A percentile compares a stretch with the other conserved stretches of the same genome.
Conservation (phyloP, 768 basidiomycete species). For the Boletus rufocinnamomeus region DNA sequence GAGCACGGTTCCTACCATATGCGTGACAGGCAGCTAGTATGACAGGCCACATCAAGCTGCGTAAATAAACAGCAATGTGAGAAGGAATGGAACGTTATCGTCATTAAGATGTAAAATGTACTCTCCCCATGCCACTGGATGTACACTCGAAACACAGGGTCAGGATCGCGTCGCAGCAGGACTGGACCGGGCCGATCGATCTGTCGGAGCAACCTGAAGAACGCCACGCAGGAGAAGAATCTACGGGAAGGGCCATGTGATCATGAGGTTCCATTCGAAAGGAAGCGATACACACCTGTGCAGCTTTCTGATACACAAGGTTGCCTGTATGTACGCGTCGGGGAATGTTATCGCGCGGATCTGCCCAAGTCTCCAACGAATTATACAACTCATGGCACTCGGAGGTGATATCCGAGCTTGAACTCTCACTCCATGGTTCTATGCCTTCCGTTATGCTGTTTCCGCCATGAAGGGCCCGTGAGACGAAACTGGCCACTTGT, state of each 20-base stretch:
- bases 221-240: constrained; percentile 38
- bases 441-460: constrained; percentile 15
- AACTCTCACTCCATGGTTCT: constrained; percentile 12
- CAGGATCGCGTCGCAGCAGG: constrained; percentile 30
- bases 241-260: constrained; percentile 26
- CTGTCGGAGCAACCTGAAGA: constrained; percentile 28
- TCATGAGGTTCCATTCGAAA: constrained; percentile 22
- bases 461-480: constrained; percentile 38
- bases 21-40: constrained; percentile 34
- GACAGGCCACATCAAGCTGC: constrained; percentile 36
- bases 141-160: constrained; percentile 34
- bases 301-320: constrained; percentile 37
- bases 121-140: constrained; percentile 33
- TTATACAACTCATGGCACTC: constrained; percentile 28
- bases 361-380: constrained; percentile 29
- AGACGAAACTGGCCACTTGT: constrained; percentile 26
- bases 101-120: constrained; percentile 27
- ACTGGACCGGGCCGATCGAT: constrained; percentile 35
- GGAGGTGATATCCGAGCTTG: constrained; percentile 21
- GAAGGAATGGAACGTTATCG: constrained; percentile 4
- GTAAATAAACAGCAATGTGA: constrained; percentile 13
- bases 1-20: constrained; percentile 25
- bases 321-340: constrained; percentile 36
- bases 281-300: constrained; percentile 35
- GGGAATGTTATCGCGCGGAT: constrained; percentile 28